Conservation (phyloP, 352 stramenopile genomes). For the Globisporangium paddicum region DNA sequence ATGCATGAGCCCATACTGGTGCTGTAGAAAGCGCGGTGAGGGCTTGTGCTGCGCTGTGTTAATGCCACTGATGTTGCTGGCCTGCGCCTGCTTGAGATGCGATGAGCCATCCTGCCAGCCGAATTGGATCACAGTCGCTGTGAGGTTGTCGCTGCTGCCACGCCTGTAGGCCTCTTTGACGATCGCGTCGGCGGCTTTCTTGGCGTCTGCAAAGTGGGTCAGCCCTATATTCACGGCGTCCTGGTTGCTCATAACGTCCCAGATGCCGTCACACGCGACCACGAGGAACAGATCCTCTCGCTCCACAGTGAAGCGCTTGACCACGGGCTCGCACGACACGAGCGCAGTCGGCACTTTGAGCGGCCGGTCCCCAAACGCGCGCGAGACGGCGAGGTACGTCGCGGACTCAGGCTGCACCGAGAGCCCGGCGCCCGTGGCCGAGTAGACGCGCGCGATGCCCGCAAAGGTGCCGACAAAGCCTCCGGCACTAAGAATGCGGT, state of each 20-base stretch:
- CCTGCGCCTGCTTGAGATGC: constrained; percentile 18
- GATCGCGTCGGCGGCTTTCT: constrained; percentile 40
- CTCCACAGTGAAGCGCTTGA: constrained; percentile 28
- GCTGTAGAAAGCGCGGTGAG: constrained; percentile 1
- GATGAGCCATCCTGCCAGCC: constrained; percentile 27
- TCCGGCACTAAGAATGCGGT: constrained; percentile 42
- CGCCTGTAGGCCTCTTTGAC: constrained; percentile 51
- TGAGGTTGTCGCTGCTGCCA: constrained; percentile 55
- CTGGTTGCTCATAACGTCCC: constrained; percentile 59
- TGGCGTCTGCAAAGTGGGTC: constrained; percentile 29
- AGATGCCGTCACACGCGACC: constrained; percentile 57
- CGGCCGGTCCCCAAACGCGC: constrained; percentile 53
- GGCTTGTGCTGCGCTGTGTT: background rate
- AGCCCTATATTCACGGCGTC: constrained; percentile 47
- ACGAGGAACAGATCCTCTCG: constrained; percentile 50
- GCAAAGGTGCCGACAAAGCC: constrained; percentile 45
- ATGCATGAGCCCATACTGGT: background rate
- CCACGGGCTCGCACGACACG: constrained; percentile 52
- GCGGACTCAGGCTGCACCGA: constrained; percentile 22
- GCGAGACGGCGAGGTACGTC: constrained; percentile 51
- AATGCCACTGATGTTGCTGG: background rate
- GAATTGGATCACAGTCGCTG: constrained; percentile 46
- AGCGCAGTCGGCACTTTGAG: constrained; percentile 39
- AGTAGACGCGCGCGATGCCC: constrained; percentile 52
- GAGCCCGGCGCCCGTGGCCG: constrained; percentile 31